phyloP scores from a whole-genome alignment of 805 yeast species.

The Candida ortonii region DNA sequence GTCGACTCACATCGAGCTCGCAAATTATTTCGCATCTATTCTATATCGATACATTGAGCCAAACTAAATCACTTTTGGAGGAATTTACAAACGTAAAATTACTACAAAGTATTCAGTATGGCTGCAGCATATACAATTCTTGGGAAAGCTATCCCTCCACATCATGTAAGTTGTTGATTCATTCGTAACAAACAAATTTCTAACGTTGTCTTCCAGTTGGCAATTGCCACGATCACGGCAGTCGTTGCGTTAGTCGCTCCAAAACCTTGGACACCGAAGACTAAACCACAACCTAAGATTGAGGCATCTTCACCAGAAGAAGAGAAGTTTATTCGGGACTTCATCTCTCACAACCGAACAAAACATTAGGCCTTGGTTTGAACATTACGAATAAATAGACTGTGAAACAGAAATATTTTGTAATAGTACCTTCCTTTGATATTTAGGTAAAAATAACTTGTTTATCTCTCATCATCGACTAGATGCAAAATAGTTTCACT shows the following conservation, averaged over 20 bases:
- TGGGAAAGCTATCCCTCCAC: slow-evolving; percentile 83
- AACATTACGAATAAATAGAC: not conserved
- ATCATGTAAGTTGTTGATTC: slow-evolving; percentile 47
- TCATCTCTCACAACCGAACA: slow-evolving; percentile 46
- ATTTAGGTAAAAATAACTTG: no score
- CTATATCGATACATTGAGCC: no score
- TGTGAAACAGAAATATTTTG: slow-evolving; percentile 1
- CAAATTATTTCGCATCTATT: no score
- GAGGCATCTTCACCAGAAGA: slow-evolving; percentile 83
- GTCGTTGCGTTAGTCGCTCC: slow-evolving; percentile 64
- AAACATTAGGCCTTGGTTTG: slow-evolving; percentile 22
- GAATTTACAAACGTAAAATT: no score
- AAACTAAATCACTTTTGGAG: no score
- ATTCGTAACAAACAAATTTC: slow-evolving; percentile 1
- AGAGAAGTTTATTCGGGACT: slow-evolving; percentile 79
- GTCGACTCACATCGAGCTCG: no score
- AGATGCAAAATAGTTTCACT: no score
- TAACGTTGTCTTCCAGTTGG: slow-evolving; percentile 41
- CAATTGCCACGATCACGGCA: slow-evolving; percentile 75
- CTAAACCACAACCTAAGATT: slow-evolving; percentile 61
- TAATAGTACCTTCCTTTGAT: no score
- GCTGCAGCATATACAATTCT: slow-evolving; percentile 81
- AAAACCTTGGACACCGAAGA: slow-evolving; percentile 68
- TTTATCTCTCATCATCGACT: no score
- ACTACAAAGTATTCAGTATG: no score